phyloP scores from a whole-genome alignment of 768 basidiomycete species.

The Tricholoma terreum region DNA sequence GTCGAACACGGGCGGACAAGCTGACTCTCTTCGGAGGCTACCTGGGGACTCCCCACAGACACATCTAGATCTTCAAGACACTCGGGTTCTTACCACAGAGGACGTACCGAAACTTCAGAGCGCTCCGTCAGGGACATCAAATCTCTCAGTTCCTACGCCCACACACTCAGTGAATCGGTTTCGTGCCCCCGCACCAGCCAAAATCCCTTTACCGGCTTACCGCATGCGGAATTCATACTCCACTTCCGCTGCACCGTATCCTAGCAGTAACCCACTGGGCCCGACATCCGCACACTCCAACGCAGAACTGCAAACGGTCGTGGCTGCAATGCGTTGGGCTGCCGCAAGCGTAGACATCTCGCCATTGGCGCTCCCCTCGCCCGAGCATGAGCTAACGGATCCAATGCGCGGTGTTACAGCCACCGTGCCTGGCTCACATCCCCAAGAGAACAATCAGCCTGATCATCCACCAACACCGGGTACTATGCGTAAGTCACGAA shows the following conservation, averaged over 20 bases:
- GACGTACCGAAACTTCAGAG: not conserved
- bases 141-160: slow-evolving; percentile 9
- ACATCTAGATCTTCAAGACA: not conserved
- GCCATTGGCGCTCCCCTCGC: slow-evolving; percentile 83
- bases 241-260: slow-evolving; percentile 16
- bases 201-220: slow-evolving; percentile 15
- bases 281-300: slow-evolving; percentile 26
- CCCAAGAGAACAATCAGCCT: slow-evolving; percentile 18
- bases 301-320: slow-evolving; percentile 60
- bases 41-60: not conserved
- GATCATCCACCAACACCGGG: slow-evolving; percentile 45
- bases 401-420: slow-evolving; percentile 78
- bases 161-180: slow-evolving; percentile 10
- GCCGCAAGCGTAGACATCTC: slow-evolving; percentile 79
- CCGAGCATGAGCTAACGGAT: slow-evolving; percentile 89
- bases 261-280: slow-evolving; percentile 18
- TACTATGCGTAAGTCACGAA: slow-evolving; percentile 52
- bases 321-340: slow-evolving; percentile 85
- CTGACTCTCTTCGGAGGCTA: not conserved
- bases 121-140: slow-evolving; percentile 8
- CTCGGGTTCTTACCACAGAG: not conserved
- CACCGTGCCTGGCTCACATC: slow-evolving; percentile 62
- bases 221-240: slow-evolving; percentile 23
- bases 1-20: not conserved
- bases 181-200: slow-evolving; percentile 13